These are phyloP conservation scores for Lepidopterella palustris DNA, from an alignment of 495 filamentous ascomycete species.

Conservation along the genomic window DNA sequence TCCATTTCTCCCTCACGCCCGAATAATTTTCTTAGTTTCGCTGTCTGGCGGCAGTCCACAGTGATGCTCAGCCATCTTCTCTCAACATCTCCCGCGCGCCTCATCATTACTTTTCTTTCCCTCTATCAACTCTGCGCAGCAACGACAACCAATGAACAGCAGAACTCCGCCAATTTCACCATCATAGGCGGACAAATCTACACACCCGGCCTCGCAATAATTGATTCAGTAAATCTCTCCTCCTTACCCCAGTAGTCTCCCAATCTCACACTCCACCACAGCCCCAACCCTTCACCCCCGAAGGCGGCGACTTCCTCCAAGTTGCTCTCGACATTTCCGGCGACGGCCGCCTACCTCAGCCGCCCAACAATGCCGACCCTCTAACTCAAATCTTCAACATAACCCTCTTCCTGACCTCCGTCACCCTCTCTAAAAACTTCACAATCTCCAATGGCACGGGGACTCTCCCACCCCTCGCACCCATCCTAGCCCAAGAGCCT, in stretches of 20 bases:
- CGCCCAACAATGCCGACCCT: constrained; percentile 42
- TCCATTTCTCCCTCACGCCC: neutral
- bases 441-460: constrained; percentile 60
- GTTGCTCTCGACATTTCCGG: constrained; percentile 60
- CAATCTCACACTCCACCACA: constrained; percentile 3
- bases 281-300: constrained; percentile 59
- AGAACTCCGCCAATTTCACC: constrained; percentile 35
- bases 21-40: neutral
- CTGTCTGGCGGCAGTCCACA: neutral
- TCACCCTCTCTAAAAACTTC: constrained; percentile 54
- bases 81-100: neutral
- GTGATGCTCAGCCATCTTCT: neutral
- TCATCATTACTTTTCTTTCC: neutral
- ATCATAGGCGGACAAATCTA: constrained; percentile 55
- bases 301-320: constrained; percentile 60
- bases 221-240: constrained; percentile 41
- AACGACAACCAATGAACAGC: neutral
- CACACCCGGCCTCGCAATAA: constrained; percentile 56
- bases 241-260: neutral
- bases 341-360: constrained; percentile 54
- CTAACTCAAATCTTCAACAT: constrained; percentile 53
- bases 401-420: constrained; percentile 60
- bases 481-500: constrained; percentile 54
- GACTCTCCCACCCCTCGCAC: constrained; percentile 50
- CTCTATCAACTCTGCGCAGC: neutral